phyloP scores from a whole-genome alignment of 768 basidiomycete species.

The Leccinum uliginosum region DNA sequence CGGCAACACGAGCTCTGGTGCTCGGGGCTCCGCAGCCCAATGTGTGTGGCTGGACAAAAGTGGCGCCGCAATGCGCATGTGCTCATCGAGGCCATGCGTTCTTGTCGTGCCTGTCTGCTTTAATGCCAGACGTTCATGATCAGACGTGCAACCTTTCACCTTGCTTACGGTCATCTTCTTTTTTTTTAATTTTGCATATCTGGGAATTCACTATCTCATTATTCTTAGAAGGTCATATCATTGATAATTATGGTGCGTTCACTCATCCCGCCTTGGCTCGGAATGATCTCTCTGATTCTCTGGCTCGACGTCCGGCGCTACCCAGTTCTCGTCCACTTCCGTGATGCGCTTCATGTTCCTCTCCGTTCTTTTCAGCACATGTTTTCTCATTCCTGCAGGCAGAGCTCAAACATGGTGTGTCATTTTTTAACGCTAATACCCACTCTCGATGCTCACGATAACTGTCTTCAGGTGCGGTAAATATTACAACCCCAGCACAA shows the following conservation, averaged over 20 bases:
- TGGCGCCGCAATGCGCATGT: background rate
- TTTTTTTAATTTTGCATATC: background rate
- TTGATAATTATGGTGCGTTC: conserved; percentile 4
- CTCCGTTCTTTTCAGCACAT: conserved; percentile 10
- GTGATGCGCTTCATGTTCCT: conserved; percentile 9
- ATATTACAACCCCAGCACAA: conserved; percentile 45
- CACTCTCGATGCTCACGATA: background rate
- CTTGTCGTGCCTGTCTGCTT: too few species aligned
- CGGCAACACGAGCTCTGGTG: background rate
- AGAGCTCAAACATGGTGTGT: conserved; percentile 29
- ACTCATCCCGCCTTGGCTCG: background rate
- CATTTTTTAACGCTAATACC: background rate
- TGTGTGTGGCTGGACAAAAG: too few species aligned
- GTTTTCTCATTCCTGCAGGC: conserved; percentile 11
- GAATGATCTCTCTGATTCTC: background rate
- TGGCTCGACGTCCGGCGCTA: background rate
- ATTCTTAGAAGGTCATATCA: background rate
- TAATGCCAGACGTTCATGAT: background rate
- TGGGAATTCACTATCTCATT: background rate
- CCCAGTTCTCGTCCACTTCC: background rate
- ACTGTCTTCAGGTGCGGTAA: conserved; percentile 38
- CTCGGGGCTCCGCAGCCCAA: background rate
- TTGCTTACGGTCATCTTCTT: conserved; percentile 4
- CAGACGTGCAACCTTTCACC: background rate
- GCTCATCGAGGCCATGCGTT: background rate